Conservation (phyloP, 495 filamentous ascomycete species). For the Friedmanniomyces simplex region DNA sequence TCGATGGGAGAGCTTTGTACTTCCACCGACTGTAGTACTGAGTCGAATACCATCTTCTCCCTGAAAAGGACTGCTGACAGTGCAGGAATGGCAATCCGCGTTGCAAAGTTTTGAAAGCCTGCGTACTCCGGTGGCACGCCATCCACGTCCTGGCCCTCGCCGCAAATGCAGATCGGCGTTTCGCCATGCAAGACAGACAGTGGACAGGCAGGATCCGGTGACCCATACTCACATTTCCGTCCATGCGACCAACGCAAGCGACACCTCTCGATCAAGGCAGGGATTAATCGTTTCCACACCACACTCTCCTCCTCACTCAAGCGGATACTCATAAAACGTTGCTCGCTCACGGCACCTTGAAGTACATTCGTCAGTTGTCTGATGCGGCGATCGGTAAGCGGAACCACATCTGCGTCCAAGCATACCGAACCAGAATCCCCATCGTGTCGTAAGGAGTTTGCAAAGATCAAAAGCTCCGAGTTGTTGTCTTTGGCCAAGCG, state of each 20-base stretch:
- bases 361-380: background rate
- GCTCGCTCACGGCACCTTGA: background rate
- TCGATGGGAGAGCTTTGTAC: no score
- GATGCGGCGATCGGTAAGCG: background rate
- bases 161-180: background rate
- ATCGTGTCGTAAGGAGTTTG: background rate
- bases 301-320: background rate
- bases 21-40: no score
- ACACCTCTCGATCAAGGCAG: background rate
- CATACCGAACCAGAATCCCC: background rate
- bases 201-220: background rate
- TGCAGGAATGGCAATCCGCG: no score
- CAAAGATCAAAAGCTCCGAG: background rate
- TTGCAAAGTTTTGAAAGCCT: no score
- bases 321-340: background rate
- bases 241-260: background rate
- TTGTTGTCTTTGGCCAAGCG: background rate
- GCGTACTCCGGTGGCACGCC: background rate
- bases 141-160: background rate
- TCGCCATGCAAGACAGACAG: background rate
- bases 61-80: no score
- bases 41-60: no score
- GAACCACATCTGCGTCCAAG: background rate
- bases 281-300: background rate
- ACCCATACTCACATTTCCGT: background rate